These are phyloP conservation scores for Colletotrichum caudatum DNA, from an alignment of 2,329 filamentous ascomycete genomes.

Conservation along the genomic window DNA sequence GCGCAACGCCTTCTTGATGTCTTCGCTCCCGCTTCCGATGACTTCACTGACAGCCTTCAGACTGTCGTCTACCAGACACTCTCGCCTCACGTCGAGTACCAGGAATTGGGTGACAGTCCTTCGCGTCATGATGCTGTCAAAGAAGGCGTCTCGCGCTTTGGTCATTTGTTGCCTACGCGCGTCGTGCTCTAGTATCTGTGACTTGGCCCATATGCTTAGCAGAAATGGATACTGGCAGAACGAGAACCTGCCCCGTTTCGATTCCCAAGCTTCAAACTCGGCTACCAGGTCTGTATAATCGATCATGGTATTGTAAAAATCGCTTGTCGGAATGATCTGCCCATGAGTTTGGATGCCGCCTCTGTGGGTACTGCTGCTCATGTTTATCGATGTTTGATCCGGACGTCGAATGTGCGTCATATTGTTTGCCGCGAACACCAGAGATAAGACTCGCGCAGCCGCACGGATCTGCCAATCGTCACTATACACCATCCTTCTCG, in stretches of 20 bases:
- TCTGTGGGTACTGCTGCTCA: constrained; percentile 48
- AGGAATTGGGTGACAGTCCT: constrained; percentile 82
- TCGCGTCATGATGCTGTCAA: constrained; percentile 85
- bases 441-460: constrained; percentile 80
- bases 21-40: constrained; percentile 82
- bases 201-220: constrained; percentile 92
- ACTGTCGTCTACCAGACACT: constrained; percentile 91
- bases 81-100: constrained; percentile 80
- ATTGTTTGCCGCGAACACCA: constrained; percentile 87
- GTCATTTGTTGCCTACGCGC: constrained; percentile 89
- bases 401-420: constrained; percentile 53
- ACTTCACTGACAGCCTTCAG: constrained; percentile 86
- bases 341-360: constrained; percentile 63
- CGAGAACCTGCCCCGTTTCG: constrained; percentile 77
- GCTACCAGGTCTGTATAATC: constrained; percentile 87
- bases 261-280: constrained; percentile 91
- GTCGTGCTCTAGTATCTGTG: constrained; percentile 89
- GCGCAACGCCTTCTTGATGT: constrained; percentile 89
- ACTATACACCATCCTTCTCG: constrained; percentile 72
- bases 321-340: constrained; percentile 80
- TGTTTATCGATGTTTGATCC: constrained; percentile 43
- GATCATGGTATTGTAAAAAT: constrained; percentile 89
- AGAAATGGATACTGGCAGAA: constrained; percentile 96
- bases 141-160: constrained; percentile 90
- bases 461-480: constrained; percentile 93